Base-by-base conservation (phyloP, 768 basidiomycete genomes). In the Mycena chlorophos region DNA sequence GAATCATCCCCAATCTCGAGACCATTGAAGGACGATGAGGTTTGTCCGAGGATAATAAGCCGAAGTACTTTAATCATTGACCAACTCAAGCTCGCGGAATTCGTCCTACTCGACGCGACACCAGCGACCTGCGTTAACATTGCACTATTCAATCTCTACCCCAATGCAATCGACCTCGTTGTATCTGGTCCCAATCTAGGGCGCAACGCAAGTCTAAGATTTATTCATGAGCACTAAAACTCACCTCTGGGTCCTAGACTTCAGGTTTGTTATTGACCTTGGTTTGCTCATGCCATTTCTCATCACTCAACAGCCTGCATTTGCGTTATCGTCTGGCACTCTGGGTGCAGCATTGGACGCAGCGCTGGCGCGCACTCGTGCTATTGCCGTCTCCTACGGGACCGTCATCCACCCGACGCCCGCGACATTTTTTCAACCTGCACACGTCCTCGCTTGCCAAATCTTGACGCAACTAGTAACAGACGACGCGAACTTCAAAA, bases 91-190 rank as follows among this genome's bases (percentile, higher is more conserved):
- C 49, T 78, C 79, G 83, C 83, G 23, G 92, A 97, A 73, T 98
- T 95, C 95, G 85, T 97, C 54, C 79, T 98, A 23, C 73, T 97
- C 5, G 90, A 92, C 56, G 91, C 90, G 89, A 94, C 92, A 10
- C 91, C 95, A 3, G 93, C 94, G 3, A 90, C 95, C 13, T 97
- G 95, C 67, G 79, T 91, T 2, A 97, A 96, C 65, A 86, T 98
- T 56, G 93, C 84, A 2, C 73, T 98, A 38, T 90, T 96, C 70
- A 98, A 98, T 64, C 64, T 98, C 8, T 95, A 87, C 68, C 87
- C 86, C 2, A 87, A 81, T 30, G 73, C 90, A 66, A 90, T 98
- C 28, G 94, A 98, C 70, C 82, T 98, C n/a, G 84, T 98, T 54
- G 89, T 91, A 63, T 91, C 90, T 23, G 93, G 93, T 17, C 91